Percentiles rank a stretch among this genome's conserved stretches.
These are phyloP conservation scores for Zymoseptoria ardabiliae DNA, from an alignment of 2,329 filamentous ascomycete species.

Conservation along the genomic window DNA sequence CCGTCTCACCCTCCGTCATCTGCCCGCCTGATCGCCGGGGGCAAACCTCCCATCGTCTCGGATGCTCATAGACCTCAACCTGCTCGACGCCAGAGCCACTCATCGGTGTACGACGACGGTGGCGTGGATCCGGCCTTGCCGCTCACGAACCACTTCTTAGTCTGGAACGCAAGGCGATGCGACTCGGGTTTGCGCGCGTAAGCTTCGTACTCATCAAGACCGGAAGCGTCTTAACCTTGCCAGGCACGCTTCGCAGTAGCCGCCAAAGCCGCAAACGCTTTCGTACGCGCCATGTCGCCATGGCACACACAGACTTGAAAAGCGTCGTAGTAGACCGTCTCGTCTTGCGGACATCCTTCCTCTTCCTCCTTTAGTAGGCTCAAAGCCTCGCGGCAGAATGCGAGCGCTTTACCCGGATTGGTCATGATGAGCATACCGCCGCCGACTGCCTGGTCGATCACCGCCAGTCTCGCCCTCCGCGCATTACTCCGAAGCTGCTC, in stretches of 20 bases:
- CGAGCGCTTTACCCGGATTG: neutral
- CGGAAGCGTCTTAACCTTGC: neutral
- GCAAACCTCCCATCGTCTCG: too few relatives aligned
- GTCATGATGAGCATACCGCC: neutral
- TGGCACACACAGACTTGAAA: neutral
- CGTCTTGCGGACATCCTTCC: neutral
- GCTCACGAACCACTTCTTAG: neutral
- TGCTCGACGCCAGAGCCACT: neutral
- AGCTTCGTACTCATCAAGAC: neutral
- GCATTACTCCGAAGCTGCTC: neutral
- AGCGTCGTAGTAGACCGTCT: neutral
- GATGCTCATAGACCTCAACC: neutral
- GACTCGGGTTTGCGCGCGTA: neutral
- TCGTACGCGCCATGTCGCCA: neutral
- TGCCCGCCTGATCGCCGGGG: too few relatives aligned
- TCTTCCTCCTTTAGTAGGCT: neutral
- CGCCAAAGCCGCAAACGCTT: neutral
- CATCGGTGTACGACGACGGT: neutral
- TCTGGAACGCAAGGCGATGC: neutral
- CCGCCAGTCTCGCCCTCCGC: neutral
- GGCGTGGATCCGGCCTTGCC: neutral
- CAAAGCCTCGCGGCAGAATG: neutral
- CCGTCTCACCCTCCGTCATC: too few relatives aligned
- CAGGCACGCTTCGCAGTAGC: neutral
- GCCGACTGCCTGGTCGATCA: neutral